Evolutionary conservation across 495 filamentous ascomycete genomes (phyloP), one percentile per base, ranked within the genome.

Genomic region (Penicillium manginii): DNA sequence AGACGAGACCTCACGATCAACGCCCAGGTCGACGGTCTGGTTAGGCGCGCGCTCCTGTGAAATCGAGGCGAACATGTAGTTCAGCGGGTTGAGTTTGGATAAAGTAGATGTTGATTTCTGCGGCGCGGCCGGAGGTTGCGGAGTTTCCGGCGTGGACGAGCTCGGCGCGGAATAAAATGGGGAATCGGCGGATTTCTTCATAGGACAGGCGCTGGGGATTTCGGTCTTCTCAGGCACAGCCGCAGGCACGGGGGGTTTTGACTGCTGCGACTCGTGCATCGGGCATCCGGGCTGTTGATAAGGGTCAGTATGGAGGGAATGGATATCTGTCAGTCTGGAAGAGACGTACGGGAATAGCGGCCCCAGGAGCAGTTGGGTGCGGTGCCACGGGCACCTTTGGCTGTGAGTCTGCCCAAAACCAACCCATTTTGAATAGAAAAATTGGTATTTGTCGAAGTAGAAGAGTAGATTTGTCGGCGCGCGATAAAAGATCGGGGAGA

Each of bases 371-470:
- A 69, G 64, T 52, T 70, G 72, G 63, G 75, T 81, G 63, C 32
- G 81, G 75, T 45, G 78, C 74, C 59, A 73, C 59, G 19, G 83
- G 68, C 46, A 66, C 52, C 29, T 72, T 78, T 54, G 70, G 73
- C 59, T 69, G 71, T 47, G 84, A 69, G 62, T 98, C 92, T 74
- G 92, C 90, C 94, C 94, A 98, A 65, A 98, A 98, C 96, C 96
- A 98, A 60, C 94, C 94, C 94, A 98, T 97, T 46, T 60, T 70
- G 52, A 58, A 50, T 9, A 17, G 37, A n/a, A 39, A 55, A 35
- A 48, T 47, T 59, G 10, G 50, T 52, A 18, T 49, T 2, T 26
- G 55, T 15, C 26, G 17, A 17, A 42, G 39, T 35, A 46, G 47
- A 17, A 55, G 35, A 55, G 40, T 43, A 23, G 60, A 60, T 54